Conservation (phyloP, 2,329 filamentous ascomycete genomes). For the Phialocephala subalpina region DNA sequence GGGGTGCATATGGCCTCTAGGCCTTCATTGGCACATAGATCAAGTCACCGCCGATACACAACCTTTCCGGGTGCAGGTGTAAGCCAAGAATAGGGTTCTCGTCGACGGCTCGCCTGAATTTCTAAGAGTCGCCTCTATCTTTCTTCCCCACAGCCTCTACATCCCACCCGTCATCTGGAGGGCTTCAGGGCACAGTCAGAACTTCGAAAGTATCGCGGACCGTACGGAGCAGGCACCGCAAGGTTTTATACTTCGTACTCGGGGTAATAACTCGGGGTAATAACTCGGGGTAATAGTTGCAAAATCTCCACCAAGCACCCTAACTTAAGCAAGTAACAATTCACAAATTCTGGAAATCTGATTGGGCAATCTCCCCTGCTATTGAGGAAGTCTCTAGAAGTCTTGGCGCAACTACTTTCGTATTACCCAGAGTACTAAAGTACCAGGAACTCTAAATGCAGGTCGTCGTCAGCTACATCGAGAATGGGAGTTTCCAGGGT, state of each 20-base stretch:
- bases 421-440: no score
- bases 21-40: not conserved
- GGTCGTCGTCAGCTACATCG: constrained; percentile 2
- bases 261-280: no score
- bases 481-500: not conserved
- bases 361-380: no score
- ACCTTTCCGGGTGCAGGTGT: not conserved
- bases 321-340: no score
- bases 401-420: no score
- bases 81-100: constrained; percentile 1
- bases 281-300: no score
- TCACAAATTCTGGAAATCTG: no score
- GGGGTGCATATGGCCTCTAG: not conserved
- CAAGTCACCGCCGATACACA: not conserved
- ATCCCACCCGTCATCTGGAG: not conserved
- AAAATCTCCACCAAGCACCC: no score
- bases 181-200: not conserved
- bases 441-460: not conserved
- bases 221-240: constrained; percentile 1
- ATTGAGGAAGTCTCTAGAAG: no score
- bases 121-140: not conserved
- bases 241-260: no score
- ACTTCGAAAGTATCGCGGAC: not conserved
- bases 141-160: not conserved
- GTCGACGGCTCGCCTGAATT: not conserved